A percentile compares a stretch with the other conserved stretches of the same genome.
phyloP scores from a whole-genome alignment of 495 filamentous ascomycete genomes.

The Aspergillus avenaceus region DNA sequence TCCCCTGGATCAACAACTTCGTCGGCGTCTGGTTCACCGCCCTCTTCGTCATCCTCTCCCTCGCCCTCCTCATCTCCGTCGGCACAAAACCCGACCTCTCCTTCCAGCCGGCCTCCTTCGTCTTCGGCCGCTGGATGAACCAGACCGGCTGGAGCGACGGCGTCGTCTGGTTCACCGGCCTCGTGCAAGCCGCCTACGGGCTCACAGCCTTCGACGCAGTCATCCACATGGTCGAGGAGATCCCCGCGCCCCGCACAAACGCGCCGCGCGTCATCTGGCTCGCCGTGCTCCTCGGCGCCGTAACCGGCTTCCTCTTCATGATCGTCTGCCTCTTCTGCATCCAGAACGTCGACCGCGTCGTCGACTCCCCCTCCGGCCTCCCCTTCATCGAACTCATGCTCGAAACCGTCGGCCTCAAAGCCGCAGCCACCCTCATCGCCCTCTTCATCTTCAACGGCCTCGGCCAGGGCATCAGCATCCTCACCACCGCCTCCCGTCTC shows the following conservation, averaged over 20 bases:
- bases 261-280: constrained; percentile 40
- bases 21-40: constrained; percentile 45
- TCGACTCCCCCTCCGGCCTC: constrained; percentile 38
- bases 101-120: constrained; percentile 45
- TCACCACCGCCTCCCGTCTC: constrained; percentile 49
- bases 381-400: constrained; percentile 45
- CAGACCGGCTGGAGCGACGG: constrained; percentile 60
- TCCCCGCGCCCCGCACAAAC: constrained; percentile 38
- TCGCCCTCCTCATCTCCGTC: constrained; percentile 42
- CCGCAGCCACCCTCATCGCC: constrained; percentile 33
- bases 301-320: constrained; percentile 67
- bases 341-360: constrained; percentile 55
- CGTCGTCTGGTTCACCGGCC: constrained; percentile 58
- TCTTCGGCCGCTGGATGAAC: constrained; percentile 57
- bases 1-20: constrained; percentile 46
- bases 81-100: constrained; percentile 30
- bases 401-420: constrained; percentile 36
- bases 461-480: constrained; percentile 39
- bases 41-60: constrained; percentile 39
- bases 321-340: constrained; percentile 73
- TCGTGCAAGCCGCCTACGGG: constrained; percentile 58
- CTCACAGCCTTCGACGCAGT: constrained; percentile 62
- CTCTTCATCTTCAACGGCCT: constrained; percentile 49
- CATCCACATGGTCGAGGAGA: constrained; percentile 57
- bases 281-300: constrained; percentile 43